Conservation (phyloP, 2,329 filamentous ascomycete genomes). For the Colletotrichum brevisporum region DNA sequence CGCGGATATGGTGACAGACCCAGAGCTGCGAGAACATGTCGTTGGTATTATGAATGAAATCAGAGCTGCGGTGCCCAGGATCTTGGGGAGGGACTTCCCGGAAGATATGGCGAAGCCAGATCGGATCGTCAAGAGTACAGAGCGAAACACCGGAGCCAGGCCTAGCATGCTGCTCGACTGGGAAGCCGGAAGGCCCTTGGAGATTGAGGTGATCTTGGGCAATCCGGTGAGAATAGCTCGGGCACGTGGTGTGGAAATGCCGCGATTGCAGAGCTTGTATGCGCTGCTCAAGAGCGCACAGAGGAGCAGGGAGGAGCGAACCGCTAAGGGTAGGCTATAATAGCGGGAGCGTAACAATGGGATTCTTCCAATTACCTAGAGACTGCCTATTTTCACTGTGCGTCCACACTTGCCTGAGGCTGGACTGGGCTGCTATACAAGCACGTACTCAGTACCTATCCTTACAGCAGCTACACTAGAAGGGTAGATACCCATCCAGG, state of each 20-base stretch:
- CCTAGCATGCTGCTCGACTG: conserved; percentile 80
- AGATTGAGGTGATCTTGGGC: conserved; percentile 80
- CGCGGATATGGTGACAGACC: conserved; percentile 74
- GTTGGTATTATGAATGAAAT: conserved; percentile 79
- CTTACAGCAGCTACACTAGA: no score
- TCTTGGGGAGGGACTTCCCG: conserved; percentile 74
- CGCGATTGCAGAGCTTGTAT: conserved; percentile 76
- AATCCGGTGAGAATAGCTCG: conserved; percentile 78
- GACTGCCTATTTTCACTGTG: no score
- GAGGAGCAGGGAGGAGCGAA: conserved; percentile 59
- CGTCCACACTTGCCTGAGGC: no score
- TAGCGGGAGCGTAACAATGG: no score
- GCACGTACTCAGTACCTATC: no score
- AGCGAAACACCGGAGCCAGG: conserved; percentile 74
- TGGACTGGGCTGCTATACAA: no score
- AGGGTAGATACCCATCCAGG: no score
- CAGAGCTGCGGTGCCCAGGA: conserved; percentile 72
- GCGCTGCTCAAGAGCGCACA: conserved; percentile 75
- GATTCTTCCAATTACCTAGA: neutral
- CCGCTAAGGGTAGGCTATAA: conserved; percentile 52
- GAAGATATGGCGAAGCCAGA: conserved; percentile 73
- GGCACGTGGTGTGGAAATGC: conserved; percentile 74
- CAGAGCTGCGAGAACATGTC: conserved; percentile 74
- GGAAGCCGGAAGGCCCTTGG: conserved; percentile 75
- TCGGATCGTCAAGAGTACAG: conserved; percentile 73